phyloP scores from a whole-genome alignment of 2,329 filamentous ascomycete species.

The Rhinocladiella similis region DNA sequence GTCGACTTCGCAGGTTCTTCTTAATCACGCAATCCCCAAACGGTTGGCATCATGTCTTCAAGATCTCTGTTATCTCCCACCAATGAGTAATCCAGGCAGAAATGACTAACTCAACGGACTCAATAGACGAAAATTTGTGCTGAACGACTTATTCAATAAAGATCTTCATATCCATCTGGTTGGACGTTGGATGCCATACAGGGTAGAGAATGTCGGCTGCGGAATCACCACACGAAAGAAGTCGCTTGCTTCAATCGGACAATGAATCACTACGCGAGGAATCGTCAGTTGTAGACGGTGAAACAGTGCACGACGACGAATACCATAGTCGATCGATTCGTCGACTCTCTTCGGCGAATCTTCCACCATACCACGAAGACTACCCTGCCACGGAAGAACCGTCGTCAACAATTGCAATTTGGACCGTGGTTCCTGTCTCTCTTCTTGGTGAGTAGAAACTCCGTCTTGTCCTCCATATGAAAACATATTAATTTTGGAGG shows the following conservation, averaged over 20 bases:
- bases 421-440: conserved; percentile 8
- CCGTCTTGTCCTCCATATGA: no score
- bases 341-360: not conserved
- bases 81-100: no score
- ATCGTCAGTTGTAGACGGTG: not conserved
- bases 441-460: not conserved
- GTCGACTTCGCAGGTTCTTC: no score
- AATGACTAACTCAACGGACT: no score
- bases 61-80: no score
- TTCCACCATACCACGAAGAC: conserved; percentile 1
- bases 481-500: conserved; percentile 33
- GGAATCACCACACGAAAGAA: not conserved
- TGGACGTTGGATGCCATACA: no score
- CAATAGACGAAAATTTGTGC: no score
- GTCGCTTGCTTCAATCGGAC: not conserved
- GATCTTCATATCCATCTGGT: no score
- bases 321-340: not conserved
- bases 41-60: no score
- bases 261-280: not conserved
- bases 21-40: no score
- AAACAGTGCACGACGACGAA: not conserved
- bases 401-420: conserved; percentile 5
- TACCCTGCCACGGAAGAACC: not conserved
- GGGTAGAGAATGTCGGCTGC: no score
- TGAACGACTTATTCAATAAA: no score